Conservation (phyloP, 306 rosid genomes). For the Rosa chinensis region DNA sequence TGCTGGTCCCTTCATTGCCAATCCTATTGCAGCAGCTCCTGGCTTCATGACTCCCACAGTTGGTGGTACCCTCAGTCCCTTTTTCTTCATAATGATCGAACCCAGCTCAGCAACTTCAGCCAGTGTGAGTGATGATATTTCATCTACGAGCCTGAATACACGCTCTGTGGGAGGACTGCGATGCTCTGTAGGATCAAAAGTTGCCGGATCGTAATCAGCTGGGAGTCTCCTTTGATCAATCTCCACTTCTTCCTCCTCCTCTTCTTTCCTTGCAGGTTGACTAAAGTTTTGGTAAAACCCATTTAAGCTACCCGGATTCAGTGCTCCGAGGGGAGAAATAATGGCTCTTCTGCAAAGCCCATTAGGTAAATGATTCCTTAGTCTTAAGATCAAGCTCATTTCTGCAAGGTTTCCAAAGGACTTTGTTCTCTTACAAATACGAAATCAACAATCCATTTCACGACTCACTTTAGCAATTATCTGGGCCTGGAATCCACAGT, state of each 20-base stretch:
- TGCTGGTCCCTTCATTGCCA: conserved; percentile 49
- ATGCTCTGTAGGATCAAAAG: conserved; percentile 76
- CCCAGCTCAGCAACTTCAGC: conserved; percentile 78
- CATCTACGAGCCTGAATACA: conserved; percentile 83
- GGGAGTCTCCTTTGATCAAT: conserved; percentile 93
- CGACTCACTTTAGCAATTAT: background rate
- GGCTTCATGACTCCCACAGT: conserved; percentile 69
- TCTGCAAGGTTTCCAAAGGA: conserved; percentile 24
- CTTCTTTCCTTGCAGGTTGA: conserved; percentile 72
- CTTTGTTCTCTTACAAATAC: conserved; percentile 25
- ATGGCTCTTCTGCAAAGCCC: conserved; percentile 37
- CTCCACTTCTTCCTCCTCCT: conserved; percentile 78
- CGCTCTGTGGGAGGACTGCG: conserved; percentile 82
- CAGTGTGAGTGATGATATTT: conserved; percentile 71
- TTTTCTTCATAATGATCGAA: conserved; percentile 56
- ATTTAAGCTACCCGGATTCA: conserved; percentile 30
- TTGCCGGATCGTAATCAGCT: conserved; percentile 82
- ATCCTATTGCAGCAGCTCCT: conserved; percentile 69
- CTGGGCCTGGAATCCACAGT: background rate
- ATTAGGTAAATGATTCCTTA: conserved; percentile 50
- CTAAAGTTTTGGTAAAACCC: conserved; percentile 43
- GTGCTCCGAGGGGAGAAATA: conserved; percentile 13
- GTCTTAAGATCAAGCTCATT: conserved; percentile 63
- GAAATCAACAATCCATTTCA: conserved; percentile 28
- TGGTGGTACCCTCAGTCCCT: conserved; percentile 65